phyloP scores from a whole-genome alignment of 306 rosid genomes.

The Herpetospermum pedunculosum region DNA sequence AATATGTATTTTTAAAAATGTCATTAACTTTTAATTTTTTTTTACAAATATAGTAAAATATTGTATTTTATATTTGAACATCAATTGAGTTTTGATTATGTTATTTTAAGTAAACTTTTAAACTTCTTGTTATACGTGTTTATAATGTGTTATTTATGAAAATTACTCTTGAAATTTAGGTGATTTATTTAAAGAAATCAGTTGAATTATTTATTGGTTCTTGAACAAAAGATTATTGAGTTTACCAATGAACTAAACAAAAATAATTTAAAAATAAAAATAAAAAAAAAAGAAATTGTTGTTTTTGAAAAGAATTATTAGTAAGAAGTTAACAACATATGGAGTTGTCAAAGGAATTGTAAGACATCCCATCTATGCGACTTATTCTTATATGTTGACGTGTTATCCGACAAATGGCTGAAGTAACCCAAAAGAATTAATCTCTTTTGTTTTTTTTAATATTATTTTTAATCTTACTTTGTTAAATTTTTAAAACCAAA shows the following conservation, averaged over 20 bases:
- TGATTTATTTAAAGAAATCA: background rate
- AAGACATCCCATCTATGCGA: background rate
- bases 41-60: no score
- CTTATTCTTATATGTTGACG: constrained; percentile 1
- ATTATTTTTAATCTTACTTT: background rate
- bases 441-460: background rate
- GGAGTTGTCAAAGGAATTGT: background rate
- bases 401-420: background rate
- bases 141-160: background rate
- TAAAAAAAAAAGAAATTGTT: no score
- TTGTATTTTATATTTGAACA: no score
- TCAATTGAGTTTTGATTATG: no score
- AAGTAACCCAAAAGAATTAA: constrained; percentile 7
- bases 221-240: background rate
- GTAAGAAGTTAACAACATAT: background rate
- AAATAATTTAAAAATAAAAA: background rate
- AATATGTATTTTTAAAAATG: no score
- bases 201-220: background rate
- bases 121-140: no score
- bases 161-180: background rate
- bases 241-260: background rate
- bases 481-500: background rate
- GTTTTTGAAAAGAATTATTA: background rate
- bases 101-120: no score
- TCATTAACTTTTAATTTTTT: no score